Conservation (phyloP, 345 rosid genomes). For the Sisymbrium altissimum region DNA sequence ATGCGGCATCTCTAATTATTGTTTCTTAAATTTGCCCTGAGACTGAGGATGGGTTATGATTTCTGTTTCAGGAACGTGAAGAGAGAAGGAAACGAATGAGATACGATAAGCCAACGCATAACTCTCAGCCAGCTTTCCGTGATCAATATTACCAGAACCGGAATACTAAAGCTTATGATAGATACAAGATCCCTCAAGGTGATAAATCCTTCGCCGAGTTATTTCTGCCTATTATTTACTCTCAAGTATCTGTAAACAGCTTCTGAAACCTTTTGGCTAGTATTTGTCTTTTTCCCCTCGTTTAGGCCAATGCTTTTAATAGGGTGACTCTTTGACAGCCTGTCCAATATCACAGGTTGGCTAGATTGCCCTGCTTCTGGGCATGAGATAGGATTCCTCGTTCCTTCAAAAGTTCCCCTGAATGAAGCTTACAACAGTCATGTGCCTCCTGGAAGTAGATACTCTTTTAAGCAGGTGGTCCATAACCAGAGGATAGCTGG, state of each 20-base stretch:
- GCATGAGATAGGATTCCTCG: constrained; percentile 56
- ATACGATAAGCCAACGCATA: constrained; percentile 51
- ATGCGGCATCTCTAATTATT: neutral
- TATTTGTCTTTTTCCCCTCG: neutral
- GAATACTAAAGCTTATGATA: constrained; percentile 53
- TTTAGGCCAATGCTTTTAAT: constrained; percentile 19
- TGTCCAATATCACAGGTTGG: constrained; percentile 65
- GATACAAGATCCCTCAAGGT: constrained; percentile 87
- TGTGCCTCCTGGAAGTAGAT: constrained; percentile 91
- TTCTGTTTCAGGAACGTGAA: constrained; percentile 76
- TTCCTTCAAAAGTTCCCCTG: constrained; percentile 97
- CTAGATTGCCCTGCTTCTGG: constrained; percentile 86
- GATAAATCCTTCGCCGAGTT: neutral
- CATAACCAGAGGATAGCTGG: constrained; percentile 72
- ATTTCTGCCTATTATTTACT: neutral
- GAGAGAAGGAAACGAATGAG: constrained; percentile 82
- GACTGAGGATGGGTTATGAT: neutral
- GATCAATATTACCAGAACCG: constrained; percentile 50
- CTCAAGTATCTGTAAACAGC: neutral
- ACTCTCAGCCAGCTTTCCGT: constrained; percentile 48
- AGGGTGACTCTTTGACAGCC: constrained; percentile 18
- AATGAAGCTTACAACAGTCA: constrained; percentile 69
- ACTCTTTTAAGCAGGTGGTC: constrained; percentile 91
- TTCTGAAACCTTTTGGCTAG: constrained; percentile 9
- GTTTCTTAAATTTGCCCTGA: neutral